phyloP scores from a whole-genome alignment of 331 rosid genomes.

The Quercus tomentella region DNA sequence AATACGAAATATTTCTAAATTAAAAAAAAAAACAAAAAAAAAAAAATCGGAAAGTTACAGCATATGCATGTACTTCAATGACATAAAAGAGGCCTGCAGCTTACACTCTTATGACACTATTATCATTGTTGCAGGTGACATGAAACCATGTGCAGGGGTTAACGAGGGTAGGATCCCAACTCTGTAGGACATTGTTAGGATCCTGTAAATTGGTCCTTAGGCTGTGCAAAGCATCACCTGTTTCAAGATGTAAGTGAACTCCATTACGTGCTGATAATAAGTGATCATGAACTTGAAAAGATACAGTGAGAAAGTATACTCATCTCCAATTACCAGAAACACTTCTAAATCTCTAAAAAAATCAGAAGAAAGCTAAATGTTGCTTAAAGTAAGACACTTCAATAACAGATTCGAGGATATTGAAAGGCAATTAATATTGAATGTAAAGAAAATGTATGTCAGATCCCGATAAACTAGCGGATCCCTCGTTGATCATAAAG shows the following conservation, averaged over 20 bases:
- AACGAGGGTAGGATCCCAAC: slow-evolving; percentile 99
- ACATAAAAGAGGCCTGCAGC: slow-evolving; percentile 26
- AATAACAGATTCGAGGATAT: neutral
- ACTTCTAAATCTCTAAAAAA: neutral
- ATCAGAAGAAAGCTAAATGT: neutral
- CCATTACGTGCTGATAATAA: slow-evolving; percentile 15
- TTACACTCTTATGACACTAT: slow-evolving; percentile 97
- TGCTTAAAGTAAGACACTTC: neutral
- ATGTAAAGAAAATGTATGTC: neutral
- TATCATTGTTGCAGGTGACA: slow-evolving; percentile 97
- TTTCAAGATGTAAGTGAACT: slow-evolving; percentile 15
- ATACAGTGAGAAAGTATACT: neutral
- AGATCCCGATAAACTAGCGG: neutral
- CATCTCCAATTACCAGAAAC: slow-evolving; percentile 6
- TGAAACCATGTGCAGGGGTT: slow-evolving; percentile 99
- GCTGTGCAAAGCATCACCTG: slow-evolving; percentile 97
- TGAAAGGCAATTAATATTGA: neutral
- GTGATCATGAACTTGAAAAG: neutral
- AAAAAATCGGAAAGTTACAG: neutral
- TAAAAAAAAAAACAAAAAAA: neutral
- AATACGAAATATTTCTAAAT: neutral
- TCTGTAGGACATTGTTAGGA: slow-evolving; percentile 92
- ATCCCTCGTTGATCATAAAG: neutral
- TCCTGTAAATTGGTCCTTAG: slow-evolving; percentile 79
- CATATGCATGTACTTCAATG: slow-evolving; percentile 1